Conservation (phyloP, 208 protist genomes). For the Cochliopodium minus region DNA sequence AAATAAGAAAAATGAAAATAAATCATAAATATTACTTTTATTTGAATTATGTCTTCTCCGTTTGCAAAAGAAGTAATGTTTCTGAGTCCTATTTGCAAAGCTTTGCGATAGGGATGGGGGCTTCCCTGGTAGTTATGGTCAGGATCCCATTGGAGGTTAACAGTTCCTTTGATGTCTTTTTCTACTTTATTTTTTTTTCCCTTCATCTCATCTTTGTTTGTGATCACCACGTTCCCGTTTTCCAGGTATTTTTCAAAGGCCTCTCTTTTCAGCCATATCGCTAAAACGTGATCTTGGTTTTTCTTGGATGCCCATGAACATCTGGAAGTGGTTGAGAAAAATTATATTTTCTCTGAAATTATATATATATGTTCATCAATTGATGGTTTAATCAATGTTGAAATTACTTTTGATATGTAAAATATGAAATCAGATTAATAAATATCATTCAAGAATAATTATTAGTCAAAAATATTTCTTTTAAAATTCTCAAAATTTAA, state of each 20-base stretch:
- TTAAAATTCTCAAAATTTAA: slow-evolving; percentile 25
- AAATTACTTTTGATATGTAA: not conserved
- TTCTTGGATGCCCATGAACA: not conserved
- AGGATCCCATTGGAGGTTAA: slow-evolving; percentile 21
- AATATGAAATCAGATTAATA: not conserved
- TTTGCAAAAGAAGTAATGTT: no score
- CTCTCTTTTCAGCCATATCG: slow-evolving; percentile 11
- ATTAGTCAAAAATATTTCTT: slow-evolving; percentile 10
- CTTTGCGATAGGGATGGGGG: slow-evolving; percentile 2
- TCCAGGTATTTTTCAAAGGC: not conserved
- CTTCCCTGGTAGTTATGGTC: slow-evolving; percentile 1
- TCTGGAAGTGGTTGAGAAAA: not conserved
- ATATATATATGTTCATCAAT: not conserved
- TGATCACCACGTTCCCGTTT: not conserved
- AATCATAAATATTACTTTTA: no score
- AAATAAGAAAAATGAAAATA: no score
- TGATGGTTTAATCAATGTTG: not conserved
- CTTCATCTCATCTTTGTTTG: not conserved
- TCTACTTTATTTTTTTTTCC: not conserved
- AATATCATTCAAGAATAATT: slow-evolving; percentile 22
- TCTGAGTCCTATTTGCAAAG: slow-evolving; percentile 33
- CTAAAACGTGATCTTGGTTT: not conserved
- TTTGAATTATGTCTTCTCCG: no score
- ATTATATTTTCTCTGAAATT: not conserved
- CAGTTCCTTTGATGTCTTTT: not conserved